Base-by-base conservation (phyloP, 805 yeast species). In the Candida vartiovaarae region DNA sequence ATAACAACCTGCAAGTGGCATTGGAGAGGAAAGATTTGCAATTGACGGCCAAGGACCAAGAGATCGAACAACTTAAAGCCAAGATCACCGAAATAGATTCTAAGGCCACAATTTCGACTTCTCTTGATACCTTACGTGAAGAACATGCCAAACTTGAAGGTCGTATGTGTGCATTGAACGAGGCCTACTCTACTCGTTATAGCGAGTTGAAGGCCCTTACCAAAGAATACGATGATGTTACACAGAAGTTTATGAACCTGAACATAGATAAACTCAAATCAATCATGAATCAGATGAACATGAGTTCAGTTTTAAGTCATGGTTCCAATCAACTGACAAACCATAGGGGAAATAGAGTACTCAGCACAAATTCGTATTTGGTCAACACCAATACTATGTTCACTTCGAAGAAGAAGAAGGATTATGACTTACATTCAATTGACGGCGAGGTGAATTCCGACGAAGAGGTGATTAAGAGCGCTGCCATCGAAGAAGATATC, bases 201-300 rank as follows among this genome's bases (percentile, higher is more conserved):
- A 49, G 49, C 15, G 60, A 65, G 27, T 52, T 66, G 34, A 53
- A 51, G 34, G 27, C 45, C 10, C 47, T 68, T 8, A 60, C 59
- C 31, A 41, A 49, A 4, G 60, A 67, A 15, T 63, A 57, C 31
- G 51, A 47, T 8, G 41, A 33, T 8, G 51, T 65, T 30, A 52
- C 57, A 34, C 43, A 45, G 3, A 53, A 55, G 37, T 43, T 65
- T 32, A 41, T 52, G 25, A 49, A 56, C 7, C 33, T 63, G 31
- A 50, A 55, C 15, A 36, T 60, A 3, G 67, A 63, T 4, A 57
- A 60, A 38, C 52, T 65, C 15, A 53, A 56, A 40, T 47, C 60
- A 6, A 56, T 66, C 6, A 32, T 46, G 11, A 48, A 55, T 4
- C 27, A 50, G 10, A 51, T 54, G 4, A 15, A 15, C 20, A 15